Base-by-base conservation (phyloP, 2,329 filamentous ascomycete genomes). In the Fusarium incarnatum region DNA sequence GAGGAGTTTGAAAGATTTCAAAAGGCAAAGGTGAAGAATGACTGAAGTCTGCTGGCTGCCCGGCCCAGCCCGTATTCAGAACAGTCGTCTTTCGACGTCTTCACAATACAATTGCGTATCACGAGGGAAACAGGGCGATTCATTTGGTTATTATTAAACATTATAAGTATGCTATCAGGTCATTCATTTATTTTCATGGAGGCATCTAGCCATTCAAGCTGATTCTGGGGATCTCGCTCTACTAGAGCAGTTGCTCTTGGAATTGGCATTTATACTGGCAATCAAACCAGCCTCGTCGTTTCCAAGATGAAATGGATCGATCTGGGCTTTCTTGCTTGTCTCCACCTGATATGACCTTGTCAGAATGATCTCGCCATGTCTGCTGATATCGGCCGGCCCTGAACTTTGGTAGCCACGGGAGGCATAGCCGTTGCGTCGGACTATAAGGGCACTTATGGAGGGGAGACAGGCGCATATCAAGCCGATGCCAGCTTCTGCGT, bases 341-440 rank as follows among this genome's bases (percentile, higher is more conserved):
- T 77, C 71, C 45, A 78, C 69, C 3, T 76, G 73, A 30, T 74
- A 77, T 9, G 77, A 75, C 5, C 74, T 69, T 8, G 76, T 78
- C 63, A 79, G 22, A 50, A 77, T 70, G 8, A 78, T 79, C n/a
- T 77, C 75, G 37, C 75, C 76, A 2, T 64, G 61, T 15, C 55
- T 61, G 7, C 56, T 64, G 6, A 63, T 60, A 0, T 55, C 64
- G 2, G 54, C 58, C 8, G 60, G 59, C 0, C 52, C 71, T 1
- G 69, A 66, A 16, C 53, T 70, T 15, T 77, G 48, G 68, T 45
- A 70, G n/a, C 64, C 68, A 2, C 34, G 71, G 40, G 75, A 78
- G 0, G 72, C 64, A 16, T 75, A 74, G 6, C 70, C 70, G 57
- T 69, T 49, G 25, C 60, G 60, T 25, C 67, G 57, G 18, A 71